Evolutionary conservation across 805 yeast species (phyloP), one percentile per base, ranked within the genome.

Genomic region (Candida fluviatilis): DNA sequence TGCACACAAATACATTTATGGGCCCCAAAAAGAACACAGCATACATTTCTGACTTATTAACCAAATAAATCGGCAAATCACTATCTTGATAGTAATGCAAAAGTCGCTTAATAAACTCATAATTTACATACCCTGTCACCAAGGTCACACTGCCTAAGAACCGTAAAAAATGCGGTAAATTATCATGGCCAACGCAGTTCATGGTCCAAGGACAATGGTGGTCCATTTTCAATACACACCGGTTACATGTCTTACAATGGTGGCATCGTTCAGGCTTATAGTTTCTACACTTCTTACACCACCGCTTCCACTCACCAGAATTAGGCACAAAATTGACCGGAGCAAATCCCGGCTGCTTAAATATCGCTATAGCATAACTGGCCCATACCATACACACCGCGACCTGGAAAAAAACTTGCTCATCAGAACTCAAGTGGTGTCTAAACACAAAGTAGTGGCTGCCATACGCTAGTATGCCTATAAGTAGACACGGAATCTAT

Each of bases 201-300:
- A 78, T 75, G 0, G 95, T 87, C 96, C 96, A 90, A 0, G 96
- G 96, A 55, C 83, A 69, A 62, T 89, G 96, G 56, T 89, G 97
- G 57, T 89, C 97, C 96, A 89, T 90, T 54, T 77, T 75, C 40
- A 89, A 57, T n/a, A 89, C 82, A 58, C 96, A 89, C 29, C 45
- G 49, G n/a, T 75, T 68, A 53, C 95, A 87, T 1, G 77, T 73
- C 49, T 82, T 82, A 57, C 96, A 89, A 62, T 89, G 96, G 55
- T 89, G 96, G 3, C 87, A 54, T 43, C 96, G 62, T 52, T 82
- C 91, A 0, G 96, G 96, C 55, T 89, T 89, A 59, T 73, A 79
- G 28, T 57, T 60, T 28, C 78, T 48, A 58, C 96, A 89, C 55
- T 85, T 87, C 40, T 69, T 60, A 54, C 96, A 88, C 71, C 78